Evolutionary conservation across 2,329 filamentous ascomycete genomes (phyloP), one percentile per base, ranked within the genome.

Genomic region (Nemania sp.): DNA sequence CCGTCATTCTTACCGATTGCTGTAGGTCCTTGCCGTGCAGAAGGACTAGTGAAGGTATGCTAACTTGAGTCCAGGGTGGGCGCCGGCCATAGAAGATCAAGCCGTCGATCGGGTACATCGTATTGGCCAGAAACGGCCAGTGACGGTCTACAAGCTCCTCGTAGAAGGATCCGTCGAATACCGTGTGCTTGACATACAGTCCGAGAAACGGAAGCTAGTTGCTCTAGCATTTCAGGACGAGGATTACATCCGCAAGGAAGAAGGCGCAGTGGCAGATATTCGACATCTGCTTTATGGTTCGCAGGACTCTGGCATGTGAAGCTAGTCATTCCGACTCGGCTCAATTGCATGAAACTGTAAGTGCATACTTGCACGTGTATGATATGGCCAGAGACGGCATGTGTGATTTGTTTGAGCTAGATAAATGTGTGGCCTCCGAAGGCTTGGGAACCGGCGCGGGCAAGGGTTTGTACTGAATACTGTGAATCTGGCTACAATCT

Each of bases 61-160:
- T 71, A 65, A 69, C 55, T 9, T 15, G 43, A 25, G 13, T 34
- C 13, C 21, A 76, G 80, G 91, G 92, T 97, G 92, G 90, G 92
- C 92, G 1, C 92, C 92, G 0, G 92, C 92, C 0, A 95, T 97
- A 57, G 92, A 97, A 74, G 92, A 96, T 67, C 92, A 97, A 73
- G 93, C 93, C 3, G 83, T 96, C 2, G 92, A 97, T 72, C 88
- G 92, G 4, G 92, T 97, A 6, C 91, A 97, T 72, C 84, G 92
- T 0, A 81, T 97, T 0, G 92, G 92, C 0, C 93, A 97, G 77
- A 93, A 83, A 65, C 84, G 90, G 39, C 83, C 88, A 62, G 92
- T 89, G 0, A 92, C 86, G 1, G 88, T 96, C 1, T 95, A 91
- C 81, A 81, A 92, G 48, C 79, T 97, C 10, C 85, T 97, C 1